Base-by-base conservation (phyloP, 495 filamentous ascomycete species). In the Penicillium crystallinum region DNA sequence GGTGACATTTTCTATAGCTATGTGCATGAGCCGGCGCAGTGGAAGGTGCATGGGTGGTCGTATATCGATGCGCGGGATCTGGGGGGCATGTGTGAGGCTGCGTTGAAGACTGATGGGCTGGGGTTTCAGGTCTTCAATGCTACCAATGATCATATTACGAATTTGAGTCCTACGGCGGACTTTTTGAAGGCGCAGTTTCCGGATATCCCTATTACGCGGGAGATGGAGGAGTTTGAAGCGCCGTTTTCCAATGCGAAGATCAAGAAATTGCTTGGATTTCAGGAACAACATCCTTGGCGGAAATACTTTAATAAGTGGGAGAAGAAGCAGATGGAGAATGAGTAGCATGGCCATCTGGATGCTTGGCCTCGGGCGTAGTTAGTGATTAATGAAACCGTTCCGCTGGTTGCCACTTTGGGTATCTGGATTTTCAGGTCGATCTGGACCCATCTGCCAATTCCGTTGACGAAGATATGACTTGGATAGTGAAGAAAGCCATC, bases 81-180 rank as follows among this genome's bases (percentile, higher is more conserved):
- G 14, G 81, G 77, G 1, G 72, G 78, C 56, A 65, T 66, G 53
- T 63, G 56, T 19, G 51, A 57, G 41, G 53, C 56, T 0, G 55
- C 30, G 6, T 22, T 65, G 35, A 29, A 33, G 49, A 58, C 43
- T 18, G 62, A 59, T 52, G 78, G 74, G n/a, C 53, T 82, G 27
- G 80, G 78, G 1, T 82, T 78, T 44, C 77, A 82, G 54, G 62
- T 82, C 0, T 82, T 84, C 63, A 84, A 83, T 62, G 79, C 78
- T 17, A 80, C 77, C 3, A 84, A 82, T 56, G 72, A 79, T 59
- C 72, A 71, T 0, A 81, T 80, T 34, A 80, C 78, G 9, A 62
- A 57, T 42, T 11, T 43, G 3, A 49, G 10, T n/a, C 43, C 25
- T 3, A 59, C 58, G 22, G 42, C 49, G 51, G 65, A 67, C 34